Evolutionary conservation across 2,329 filamentous ascomycete species (phyloP).

Genomic region (Trichoderma sp.): DNA sequence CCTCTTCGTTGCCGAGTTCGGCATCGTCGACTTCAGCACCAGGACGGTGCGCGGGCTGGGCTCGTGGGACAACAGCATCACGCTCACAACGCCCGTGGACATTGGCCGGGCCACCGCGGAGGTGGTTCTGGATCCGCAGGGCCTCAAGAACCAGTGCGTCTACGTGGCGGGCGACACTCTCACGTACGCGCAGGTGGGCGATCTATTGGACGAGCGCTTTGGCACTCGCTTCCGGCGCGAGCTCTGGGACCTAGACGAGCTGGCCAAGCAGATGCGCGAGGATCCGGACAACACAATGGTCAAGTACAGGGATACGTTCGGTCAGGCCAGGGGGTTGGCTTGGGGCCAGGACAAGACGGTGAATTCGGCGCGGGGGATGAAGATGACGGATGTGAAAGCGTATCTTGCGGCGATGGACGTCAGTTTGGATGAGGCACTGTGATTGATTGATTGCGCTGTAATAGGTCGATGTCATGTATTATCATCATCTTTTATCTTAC

Average conservation of each 20-base stretch:
- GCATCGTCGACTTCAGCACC: conserved; percentile 52
- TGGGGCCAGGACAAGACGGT: conserved; percentile 56
- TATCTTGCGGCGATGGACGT: conserved; percentile 33
- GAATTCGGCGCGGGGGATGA: conserved; percentile 49
- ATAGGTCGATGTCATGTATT: background rate
- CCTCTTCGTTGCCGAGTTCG: conserved; percentile 61
- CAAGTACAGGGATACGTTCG: conserved; percentile 63
- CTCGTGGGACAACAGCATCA: conserved; percentile 60
- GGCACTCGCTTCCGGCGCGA: conserved; percentile 43
- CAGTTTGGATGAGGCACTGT: background rate
- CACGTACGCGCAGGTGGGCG: conserved; percentile 53
- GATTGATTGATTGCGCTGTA: background rate
- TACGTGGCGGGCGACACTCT: conserved; percentile 62
- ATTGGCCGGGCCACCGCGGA: conserved; percentile 61
- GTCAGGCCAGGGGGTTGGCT: conserved; percentile 53
- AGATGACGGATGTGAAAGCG: conserved; percentile 40
- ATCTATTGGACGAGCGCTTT: conserved; percentile 47
- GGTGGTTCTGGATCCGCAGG: conserved; percentile 45
- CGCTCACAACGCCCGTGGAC: conserved; percentile 60
- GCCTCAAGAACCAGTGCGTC: conserved; percentile 43
- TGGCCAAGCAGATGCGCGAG: conserved; percentile 44
- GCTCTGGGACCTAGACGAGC: conserved; percentile 45
- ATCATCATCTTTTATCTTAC: background rate
- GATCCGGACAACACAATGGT: conserved; percentile 47
- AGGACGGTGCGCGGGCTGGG: conserved; percentile 53